phyloP scores from a whole-genome alignment of 2,329 filamentous ascomycete species.

The Alternaria longipes region DNA sequence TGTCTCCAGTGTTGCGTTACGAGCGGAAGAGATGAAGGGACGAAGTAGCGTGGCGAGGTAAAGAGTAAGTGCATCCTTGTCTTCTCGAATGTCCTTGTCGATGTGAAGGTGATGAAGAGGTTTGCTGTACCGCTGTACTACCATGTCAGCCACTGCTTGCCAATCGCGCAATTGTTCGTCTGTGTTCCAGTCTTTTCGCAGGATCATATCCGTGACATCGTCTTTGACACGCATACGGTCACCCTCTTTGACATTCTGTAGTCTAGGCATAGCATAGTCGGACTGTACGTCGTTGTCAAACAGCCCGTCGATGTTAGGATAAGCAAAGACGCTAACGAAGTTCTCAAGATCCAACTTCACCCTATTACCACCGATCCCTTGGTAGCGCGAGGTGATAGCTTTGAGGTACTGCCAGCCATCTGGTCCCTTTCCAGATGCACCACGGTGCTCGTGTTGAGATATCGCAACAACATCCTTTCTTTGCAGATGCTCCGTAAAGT shows the following conservation, averaged over 20 bases:
- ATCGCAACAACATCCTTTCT: constrained; percentile 25
- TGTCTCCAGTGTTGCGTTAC: constrained; percentile 53
- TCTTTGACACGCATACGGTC: constrained; percentile 51
- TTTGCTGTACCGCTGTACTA: constrained; percentile 69
- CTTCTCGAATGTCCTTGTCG: constrained; percentile 22
- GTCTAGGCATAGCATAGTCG: constrained; percentile 50
- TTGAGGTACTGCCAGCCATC: constrained; percentile 44
- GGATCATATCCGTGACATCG: constrained; percentile 58
- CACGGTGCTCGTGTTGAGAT: neutral
- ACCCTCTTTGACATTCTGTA: constrained; percentile 45
- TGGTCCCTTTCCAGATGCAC: neutral
- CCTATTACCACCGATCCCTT: constrained; percentile 56
- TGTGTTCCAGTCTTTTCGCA: constrained; percentile 32
- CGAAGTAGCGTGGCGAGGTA: constrained; percentile 43
- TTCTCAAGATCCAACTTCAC: constrained; percentile 59
- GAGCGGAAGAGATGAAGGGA: constrained; percentile 51
- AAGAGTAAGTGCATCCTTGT: constrained; percentile 30
- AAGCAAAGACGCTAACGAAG: constrained; percentile 59
- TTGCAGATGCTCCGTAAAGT: constrained; percentile 61
- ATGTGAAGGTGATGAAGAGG: constrained; percentile 57
- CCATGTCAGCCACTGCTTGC: constrained; percentile 73
- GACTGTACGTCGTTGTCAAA: constrained; percentile 49
- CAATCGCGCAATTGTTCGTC: constrained; percentile 59
- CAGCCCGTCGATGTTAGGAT: constrained; percentile 50
- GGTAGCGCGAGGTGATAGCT: constrained; percentile 54